A percentile compares a stretch with the other conserved stretches of the same genome.
These are phyloP conservation scores for Lophiotrema nucula DNA, from an alignment of 495 filamentous ascomycete species.

Conservation along the genomic window DNA sequence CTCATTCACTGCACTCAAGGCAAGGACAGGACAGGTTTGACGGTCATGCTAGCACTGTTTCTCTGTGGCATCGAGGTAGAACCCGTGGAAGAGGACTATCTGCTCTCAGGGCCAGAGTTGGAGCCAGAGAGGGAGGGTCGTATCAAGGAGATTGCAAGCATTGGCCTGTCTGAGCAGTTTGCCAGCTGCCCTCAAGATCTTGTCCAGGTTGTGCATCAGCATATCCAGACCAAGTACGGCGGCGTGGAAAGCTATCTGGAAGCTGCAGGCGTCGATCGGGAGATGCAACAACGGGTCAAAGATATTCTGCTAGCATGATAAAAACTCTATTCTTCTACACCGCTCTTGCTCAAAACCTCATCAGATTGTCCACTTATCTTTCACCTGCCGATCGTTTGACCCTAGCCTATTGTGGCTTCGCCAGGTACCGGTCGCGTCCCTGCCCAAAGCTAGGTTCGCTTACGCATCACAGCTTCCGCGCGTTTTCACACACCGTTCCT, in stretches of 20 bases:
- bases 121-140: conserved; percentile 59
- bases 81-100: conserved; percentile 66
- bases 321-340: too few relatives aligned
- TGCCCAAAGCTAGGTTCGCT: conserved; percentile 24
- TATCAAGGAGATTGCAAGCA: conserved; percentile 62
- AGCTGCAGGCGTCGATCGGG: conserved; percentile 53
- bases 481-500: conserved; percentile 24
- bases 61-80: conserved; percentile 54
- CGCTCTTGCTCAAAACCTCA: too few relatives aligned
- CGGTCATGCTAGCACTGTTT: conserved; percentile 63
- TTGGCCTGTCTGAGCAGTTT: conserved; percentile 70
- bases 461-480: conserved; percentile 12
- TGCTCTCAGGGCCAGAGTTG: conserved; percentile 59
- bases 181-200: conserved; percentile 59
- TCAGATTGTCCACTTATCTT: too few relatives aligned
- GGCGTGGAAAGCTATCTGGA: conserved; percentile 62
- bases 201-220: conserved; percentile 48
- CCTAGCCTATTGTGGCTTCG: background rate
- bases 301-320: conserved; percentile 1
- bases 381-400: too few relatives aligned
- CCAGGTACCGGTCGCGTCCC: too few relatives aligned
- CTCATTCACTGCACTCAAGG: conserved; percentile 84
- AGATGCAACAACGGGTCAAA: conserved; percentile 33
- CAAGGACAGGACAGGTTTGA: conserved; percentile 79
- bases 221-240: conserved; percentile 58